phyloP scores from a whole-genome alignment of 177 flowering plant species.

The Telopea speciosissima region DNA sequence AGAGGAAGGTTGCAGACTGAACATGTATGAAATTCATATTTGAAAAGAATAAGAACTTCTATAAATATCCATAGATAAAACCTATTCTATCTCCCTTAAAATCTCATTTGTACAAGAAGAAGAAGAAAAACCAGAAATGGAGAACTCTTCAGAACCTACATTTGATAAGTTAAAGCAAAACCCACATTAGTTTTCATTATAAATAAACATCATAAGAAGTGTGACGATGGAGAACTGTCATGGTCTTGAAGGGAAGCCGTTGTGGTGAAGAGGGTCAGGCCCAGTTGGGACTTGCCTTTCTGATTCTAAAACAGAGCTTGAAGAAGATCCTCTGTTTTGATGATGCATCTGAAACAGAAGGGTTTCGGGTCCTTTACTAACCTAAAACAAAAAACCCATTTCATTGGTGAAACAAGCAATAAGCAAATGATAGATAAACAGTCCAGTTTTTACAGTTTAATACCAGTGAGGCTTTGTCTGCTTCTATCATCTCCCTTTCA shows the following conservation, averaged over 20 bases:
- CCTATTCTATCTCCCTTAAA: too few species aligned
- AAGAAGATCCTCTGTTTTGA: not conserved
- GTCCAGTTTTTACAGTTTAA: not conserved
- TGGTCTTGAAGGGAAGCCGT: slow-evolving; percentile 4
- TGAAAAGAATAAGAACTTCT: too few species aligned
- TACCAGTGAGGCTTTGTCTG: slow-evolving; percentile 1
- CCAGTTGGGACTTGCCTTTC: slow-evolving; percentile 22
- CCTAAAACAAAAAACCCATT: not conserved
- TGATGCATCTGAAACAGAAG: not conserved
- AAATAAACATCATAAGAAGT: not conserved
- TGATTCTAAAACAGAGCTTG: slow-evolving; percentile 3
- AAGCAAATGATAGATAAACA: not conserved
- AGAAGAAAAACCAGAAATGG: too few species aligned
- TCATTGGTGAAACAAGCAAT: not conserved
- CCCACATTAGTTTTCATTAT: too few species aligned
- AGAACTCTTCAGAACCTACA: too few species aligned
- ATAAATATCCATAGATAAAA: too few species aligned
- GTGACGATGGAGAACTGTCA: not conserved
- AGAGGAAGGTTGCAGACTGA: too few species aligned
- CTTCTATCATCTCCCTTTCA: not conserved
- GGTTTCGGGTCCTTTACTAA: not conserved
- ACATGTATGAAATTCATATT: too few species aligned
- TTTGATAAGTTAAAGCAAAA: too few species aligned
- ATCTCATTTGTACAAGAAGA: too few species aligned
- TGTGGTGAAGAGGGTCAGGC: slow-evolving; percentile 23